phyloP scores from a whole-genome alignment of 495 filamentous ascomycete genomes.

The Penicillium malachiteum region DNA sequence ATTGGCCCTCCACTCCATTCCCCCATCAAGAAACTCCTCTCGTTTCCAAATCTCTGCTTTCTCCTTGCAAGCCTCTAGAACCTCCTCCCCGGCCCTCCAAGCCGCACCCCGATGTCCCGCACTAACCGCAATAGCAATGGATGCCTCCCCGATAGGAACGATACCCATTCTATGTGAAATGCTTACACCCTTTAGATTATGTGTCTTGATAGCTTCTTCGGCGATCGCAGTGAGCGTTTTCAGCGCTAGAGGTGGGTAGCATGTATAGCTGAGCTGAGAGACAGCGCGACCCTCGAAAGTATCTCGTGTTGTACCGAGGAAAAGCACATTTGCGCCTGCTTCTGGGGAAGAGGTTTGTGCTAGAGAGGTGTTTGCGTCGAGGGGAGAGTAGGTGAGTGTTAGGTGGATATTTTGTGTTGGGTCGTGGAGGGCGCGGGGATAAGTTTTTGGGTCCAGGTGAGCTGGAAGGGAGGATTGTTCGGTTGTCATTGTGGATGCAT shows the following conservation, averaged over 20 bases:
- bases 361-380: conserved; percentile 61
- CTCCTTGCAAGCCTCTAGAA: conserved; percentile 82
- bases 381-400: conserved; percentile 56
- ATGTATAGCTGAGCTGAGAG: conserved; percentile 72
- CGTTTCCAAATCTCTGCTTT: conserved; percentile 92
- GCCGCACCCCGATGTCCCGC: conserved; percentile 83
- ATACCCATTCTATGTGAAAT: conserved; percentile 85
- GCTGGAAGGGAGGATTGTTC: conserved; percentile 22
- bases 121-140: conserved; percentile 86
- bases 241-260: conserved; percentile 77
- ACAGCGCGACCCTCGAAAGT: conserved; percentile 76
- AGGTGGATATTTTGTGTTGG: conserved; percentile 38
- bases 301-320: conserved; percentile 85
- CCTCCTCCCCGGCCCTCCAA: conserved; percentile 87
- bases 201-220: conserved; percentile 50
- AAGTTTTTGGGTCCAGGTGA: conserved; percentile 41
- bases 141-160: conserved; percentile 87
- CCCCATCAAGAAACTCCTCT: conserved; percentile 85
- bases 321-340: conserved; percentile 87
- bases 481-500: conserved; percentile 19
- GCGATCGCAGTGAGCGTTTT: conserved; percentile 73
- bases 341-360: conserved; percentile 69
- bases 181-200: conserved; percentile 66
- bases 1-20: conserved; percentile 87
- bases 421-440: conserved; percentile 36